A percentile compares a stretch with the other conserved stretches of the same genome.
These are phyloP conservation scores for Gracilariopsis chorda DNA, from an alignment of 23 red algal genomes.

Conservation along the genomic window DNA sequence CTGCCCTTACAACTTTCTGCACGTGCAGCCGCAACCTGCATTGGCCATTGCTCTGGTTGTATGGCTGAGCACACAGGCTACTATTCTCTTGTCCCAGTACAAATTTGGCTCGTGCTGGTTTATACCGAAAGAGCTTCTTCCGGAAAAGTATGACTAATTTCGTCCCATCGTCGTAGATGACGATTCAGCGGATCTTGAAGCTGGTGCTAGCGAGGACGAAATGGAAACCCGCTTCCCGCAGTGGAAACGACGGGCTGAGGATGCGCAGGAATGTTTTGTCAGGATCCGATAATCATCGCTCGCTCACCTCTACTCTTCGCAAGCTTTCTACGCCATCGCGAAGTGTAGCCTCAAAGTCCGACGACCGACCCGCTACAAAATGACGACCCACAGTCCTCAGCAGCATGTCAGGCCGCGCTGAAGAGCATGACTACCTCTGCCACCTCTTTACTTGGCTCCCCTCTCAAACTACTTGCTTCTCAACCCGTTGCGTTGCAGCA, in stretches of 20 bases:
- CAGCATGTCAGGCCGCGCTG: too few relatives aligned
- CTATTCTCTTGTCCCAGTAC: slow-evolving; percentile 71
- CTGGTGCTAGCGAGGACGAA: not conserved
- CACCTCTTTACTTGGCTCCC: not conserved
- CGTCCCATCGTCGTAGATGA: slow-evolving; percentile 58
- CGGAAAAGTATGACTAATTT: slow-evolving; percentile 90
- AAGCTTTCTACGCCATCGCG: too few relatives aligned
- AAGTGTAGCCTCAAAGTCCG: too few relatives aligned
- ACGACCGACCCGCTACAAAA: too few relatives aligned
- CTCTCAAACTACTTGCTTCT: not conserved
- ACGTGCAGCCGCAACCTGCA: slow-evolving; percentile 67
- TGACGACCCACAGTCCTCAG: too few relatives aligned
- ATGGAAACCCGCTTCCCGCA: too few relatives aligned
- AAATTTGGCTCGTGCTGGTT: slow-evolving; percentile 85
- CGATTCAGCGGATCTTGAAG: slow-evolving; percentile 41
- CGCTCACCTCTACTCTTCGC: too few relatives aligned
- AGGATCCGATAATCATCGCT: too few relatives aligned
- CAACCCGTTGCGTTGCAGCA: not conserved
- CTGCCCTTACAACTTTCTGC: slow-evolving; percentile 85
- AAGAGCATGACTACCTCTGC: too few relatives aligned
- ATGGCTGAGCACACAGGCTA: slow-evolving; percentile 71
- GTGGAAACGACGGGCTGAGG: too few relatives aligned
- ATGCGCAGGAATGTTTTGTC: too few relatives aligned
- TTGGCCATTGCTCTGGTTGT: slow-evolving; percentile 51
- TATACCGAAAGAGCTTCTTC: slow-evolving; percentile 81